A percentile compares a stretch with the other conserved stretches of the same genome.
These are phyloP conservation scores for Pichia sp. DNA, from an alignment of 1,139 yeast genomes.

Conservation along the genomic window DNA sequence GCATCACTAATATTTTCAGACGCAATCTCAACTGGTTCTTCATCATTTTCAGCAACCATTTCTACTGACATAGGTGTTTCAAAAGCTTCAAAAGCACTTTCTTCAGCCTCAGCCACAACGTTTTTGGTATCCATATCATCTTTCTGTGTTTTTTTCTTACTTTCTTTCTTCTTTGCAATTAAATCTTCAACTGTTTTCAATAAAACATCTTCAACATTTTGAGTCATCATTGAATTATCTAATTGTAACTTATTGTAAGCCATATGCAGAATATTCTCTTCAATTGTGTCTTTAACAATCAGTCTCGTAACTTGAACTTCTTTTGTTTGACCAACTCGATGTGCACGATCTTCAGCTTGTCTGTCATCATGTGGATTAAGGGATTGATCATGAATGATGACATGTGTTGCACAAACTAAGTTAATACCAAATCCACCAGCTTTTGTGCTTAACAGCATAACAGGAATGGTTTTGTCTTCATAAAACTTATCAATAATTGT, in stretches of 20 bases:
- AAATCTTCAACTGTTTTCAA: conserved; percentile 48
- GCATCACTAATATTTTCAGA: background rate
- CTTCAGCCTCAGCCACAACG: background rate
- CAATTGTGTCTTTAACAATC: conserved; percentile 72
- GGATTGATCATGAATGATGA: conserved; percentile 84
- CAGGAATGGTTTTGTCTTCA: conserved; percentile 75
- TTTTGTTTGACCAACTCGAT: conserved; percentile 94
- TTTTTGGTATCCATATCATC: background rate
- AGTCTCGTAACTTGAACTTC: conserved; percentile 93
- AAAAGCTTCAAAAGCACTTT: conserved; percentile 13
- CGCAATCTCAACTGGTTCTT: conserved; percentile 5
- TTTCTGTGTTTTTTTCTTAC: background rate
- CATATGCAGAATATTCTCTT: conserved; percentile 77
- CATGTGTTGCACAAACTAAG: conserved; percentile 90
- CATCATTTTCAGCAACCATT: conserved; percentile 4
- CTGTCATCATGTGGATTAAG: conserved; percentile 98
- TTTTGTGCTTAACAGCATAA: conserved; percentile 82
- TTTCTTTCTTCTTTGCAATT: conserved; percentile 28
- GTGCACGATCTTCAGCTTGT: conserved; percentile 98
- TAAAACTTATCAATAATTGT: conserved; percentile 84
- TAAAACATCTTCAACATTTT: conserved; percentile 45
- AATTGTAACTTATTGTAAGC: conserved; percentile 89
- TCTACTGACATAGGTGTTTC: conserved; percentile 9
- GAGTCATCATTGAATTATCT: conserved; percentile 62
- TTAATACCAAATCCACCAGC: conserved; percentile 99